Evolutionary conservation across 805 yeast genomes (phyloP), one percentile per base, ranked within the genome.

Genomic region (Yamadazyma sp.): DNA sequence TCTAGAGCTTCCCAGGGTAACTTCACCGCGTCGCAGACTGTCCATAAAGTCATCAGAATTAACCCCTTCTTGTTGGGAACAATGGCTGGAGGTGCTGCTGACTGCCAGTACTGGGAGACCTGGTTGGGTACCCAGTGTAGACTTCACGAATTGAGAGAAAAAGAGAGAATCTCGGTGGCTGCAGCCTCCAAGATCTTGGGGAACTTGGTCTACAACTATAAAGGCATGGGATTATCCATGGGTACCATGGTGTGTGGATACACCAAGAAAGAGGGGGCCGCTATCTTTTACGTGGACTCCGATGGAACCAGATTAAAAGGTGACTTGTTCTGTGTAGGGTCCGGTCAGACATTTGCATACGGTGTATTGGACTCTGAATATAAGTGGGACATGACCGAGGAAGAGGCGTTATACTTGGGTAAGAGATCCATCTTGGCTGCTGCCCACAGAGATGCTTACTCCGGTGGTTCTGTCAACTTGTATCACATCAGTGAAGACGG

Each of bases 81-180:
- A 14, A 82, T 93, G 96, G 99, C 99, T 22, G 99, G 99, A 67
- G 98, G 98, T 71, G 99, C 99, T 34, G 98, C 98, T 21, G 99
- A 93, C 67, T 93, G 99, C 73, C 99, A 93, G 64, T 93, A 74
- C 66, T 93, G 99, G 99, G 98, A 93, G 68, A 87, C 97, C 24
- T 93, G 98, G 98, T 75, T 93, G 44, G 99, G 99, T 46, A 72
- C 95, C 12, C 97, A 93, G 67, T 91, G 98, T 70, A 75, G 99
- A 55, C 67, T 93, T 54, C 95, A 90, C 62, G 99, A 93, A 63
- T 75, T 93, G 55, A 78, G 96, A 59, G 93, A 91, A 62, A 90
- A 91, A 66, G 91, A 89, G 66, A 78, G 99, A 53, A 93, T 93
- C 49, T 80, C 93, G 4, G 98, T 91, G 25, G 93, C 96, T 21